phyloP scores from a whole-genome alignment of 345 rosid genomes.

The Eutrema heterophyllum region DNA sequence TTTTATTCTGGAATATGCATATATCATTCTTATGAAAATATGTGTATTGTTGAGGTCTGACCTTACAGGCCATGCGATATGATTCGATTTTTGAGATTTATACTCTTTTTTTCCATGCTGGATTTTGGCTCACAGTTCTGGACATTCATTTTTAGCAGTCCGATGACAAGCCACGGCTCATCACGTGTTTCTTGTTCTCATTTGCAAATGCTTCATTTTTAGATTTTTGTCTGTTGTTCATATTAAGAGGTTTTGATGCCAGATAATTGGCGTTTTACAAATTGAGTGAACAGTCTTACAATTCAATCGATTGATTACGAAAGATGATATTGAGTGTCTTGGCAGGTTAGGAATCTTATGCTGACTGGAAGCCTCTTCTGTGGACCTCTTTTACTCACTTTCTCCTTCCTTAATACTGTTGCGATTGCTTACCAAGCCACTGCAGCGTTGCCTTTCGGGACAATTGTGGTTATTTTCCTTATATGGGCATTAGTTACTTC shows the following conservation, averaged over 20 bases:
- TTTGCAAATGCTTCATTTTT: background rate
- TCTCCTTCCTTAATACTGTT: slow-evolving; percentile 56
- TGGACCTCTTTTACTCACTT: slow-evolving; percentile 48
- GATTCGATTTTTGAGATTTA: background rate
- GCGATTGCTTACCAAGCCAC: slow-evolving; percentile 52
- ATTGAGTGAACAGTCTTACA: background rate
- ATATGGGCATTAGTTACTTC: slow-evolving; percentile 55
- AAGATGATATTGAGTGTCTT: background rate
- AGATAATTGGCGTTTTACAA: background rate
- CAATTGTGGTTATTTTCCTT: slow-evolving; percentile 52
- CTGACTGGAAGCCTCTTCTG: slow-evolving; percentile 55
- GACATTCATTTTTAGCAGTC: background rate
- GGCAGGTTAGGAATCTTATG: slow-evolving; percentile 52
- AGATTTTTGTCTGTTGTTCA: background rate
- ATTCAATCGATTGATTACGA: background rate
- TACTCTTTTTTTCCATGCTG: background rate
- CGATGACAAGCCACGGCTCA: background rate
- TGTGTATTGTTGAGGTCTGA: background rate
- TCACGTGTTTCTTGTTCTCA: background rate
- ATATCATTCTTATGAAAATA: background rate
- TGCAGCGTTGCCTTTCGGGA: slow-evolving; percentile 52
- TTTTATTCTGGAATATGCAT: background rate
- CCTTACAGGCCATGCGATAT: background rate
- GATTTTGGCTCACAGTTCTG: background rate
- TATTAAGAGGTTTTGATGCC: background rate